These are phyloP conservation scores for Sanghuangporus sanghuang DNA, from an alignment of 1,284 basidiomycete species.

Conservation along the genomic window DNA sequence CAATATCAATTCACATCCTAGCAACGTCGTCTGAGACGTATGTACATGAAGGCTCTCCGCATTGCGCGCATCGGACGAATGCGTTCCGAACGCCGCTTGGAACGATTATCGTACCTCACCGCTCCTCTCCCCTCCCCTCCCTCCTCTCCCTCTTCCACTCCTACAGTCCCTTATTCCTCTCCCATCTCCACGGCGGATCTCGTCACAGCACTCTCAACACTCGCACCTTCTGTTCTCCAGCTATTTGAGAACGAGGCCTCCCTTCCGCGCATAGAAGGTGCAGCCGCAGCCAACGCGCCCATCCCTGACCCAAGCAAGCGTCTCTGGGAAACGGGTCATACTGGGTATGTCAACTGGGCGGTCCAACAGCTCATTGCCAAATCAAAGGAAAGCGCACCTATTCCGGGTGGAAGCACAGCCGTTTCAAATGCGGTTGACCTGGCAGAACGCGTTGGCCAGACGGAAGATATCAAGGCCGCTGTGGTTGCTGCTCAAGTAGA, in stretches of 20 bases:
- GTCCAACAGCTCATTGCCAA: conserved; percentile 46
- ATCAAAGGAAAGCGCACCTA: conserved; percentile 32
- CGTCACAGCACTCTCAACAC: conserved; percentile 26
- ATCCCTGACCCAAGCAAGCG: conserved; percentile 57
- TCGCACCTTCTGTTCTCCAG: conserved; percentile 34
- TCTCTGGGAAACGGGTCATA: conserved; percentile 62
- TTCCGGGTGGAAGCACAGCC: conserved; percentile 24
- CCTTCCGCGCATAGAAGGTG: conserved; percentile 47
- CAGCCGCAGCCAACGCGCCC: conserved; percentile 33
- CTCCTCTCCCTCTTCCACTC: conserved; percentile 17
- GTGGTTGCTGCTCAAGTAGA: not conserved
- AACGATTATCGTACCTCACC: conserved; percentile 41
- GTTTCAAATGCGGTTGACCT: conserved; percentile 24
- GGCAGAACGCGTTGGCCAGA: conserved; percentile 23
- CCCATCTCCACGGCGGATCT: conserved; percentile 33
- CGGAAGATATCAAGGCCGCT: conserved; percentile 27
- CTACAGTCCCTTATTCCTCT: conserved; percentile 26
- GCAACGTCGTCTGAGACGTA: conserved; percentile 59
- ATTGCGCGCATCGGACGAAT: conserved; percentile 38
- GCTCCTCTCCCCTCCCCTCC: conserved; percentile 26
- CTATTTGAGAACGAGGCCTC: conserved; percentile 44
- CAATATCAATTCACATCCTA: conserved; percentile 25
- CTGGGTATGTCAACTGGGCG: conserved; percentile 68
- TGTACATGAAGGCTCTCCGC: conserved; percentile 43
- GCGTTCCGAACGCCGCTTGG: conserved; percentile 39